Evolutionary conservation across 495 filamentous ascomycete species (phyloP), one percentile per base, ranked within the genome.

Genomic region (Friedmanniomyces simplex): DNA sequence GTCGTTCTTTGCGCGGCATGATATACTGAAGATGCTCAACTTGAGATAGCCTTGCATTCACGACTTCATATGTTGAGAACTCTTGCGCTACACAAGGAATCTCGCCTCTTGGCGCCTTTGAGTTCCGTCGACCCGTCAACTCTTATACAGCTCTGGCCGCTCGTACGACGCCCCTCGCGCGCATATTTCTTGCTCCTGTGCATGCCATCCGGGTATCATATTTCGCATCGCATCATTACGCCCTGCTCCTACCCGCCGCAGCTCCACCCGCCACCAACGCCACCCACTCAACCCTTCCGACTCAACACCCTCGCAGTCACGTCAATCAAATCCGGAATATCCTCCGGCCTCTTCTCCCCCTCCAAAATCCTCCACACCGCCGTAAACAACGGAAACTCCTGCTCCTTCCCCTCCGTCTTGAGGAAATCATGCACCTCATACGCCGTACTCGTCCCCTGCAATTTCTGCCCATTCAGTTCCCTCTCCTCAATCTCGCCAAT

Each of bases 391-490:
- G 94, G 94, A 67, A 93, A 99, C 42, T 95, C 86, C 22, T 81
- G 72, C 72, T 94, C 90, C 60, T 80, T 73, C 5, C 82, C 83
- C 63, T 83, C 80, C 49, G 79, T 80, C 73, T 84, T 88, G 70
- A 99, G 71, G 71, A 96, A 96, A 43, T 72, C 78, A 74, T 91
- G 85, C 18, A 99, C 91, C 68, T 99, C 94, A 47, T 80, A 79
- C 20, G 93, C 87, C 36, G 94, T 99, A 66, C 84, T 83, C 6
- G 88, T 96, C 18, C 94, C 94, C 71, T 97, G 94, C 61, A 99
- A 73, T 74, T 90, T 96, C 78, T 99, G 94, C 32, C 94, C 94
- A 68, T 99, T 99, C 59, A 99, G 76, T 71, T 95, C 90, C 41
- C 78, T 77, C 67, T 80, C 77, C 79, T 97, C 94, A 56, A 99